phyloP scores from a whole-genome alignment of 768 basidiomycete species.

The Tylopilus plumbeoviolaceoides region DNA sequence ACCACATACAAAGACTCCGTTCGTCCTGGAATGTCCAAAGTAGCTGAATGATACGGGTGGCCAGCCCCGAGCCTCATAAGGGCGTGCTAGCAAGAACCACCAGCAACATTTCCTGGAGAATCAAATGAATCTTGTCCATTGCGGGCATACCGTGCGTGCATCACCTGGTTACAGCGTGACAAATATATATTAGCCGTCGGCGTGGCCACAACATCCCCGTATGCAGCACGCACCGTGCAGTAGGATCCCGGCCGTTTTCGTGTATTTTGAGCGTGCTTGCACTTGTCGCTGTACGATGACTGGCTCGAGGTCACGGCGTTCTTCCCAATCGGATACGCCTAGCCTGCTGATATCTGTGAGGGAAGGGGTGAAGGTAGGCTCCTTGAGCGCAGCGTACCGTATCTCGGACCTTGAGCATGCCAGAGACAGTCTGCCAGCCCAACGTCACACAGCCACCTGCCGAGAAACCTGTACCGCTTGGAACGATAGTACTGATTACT shows the following conservation, averaged over 20 bases:
- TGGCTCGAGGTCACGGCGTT: constrained; percentile 12
- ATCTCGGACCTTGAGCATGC: constrained; percentile 6
- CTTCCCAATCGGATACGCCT: constrained; percentile 35
- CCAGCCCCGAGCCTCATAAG: constrained; percentile 61
- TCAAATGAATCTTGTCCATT: constrained; percentile 75
- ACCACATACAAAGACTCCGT: constrained; percentile 71
- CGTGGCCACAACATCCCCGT: neutral
- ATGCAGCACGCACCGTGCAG: constrained; percentile 55
- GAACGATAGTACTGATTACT: too few species aligned
- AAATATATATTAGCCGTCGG: neutral
- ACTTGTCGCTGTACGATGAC: constrained; percentile 1
- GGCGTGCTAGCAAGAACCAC: constrained; percentile 74
- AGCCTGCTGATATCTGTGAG: constrained; percentile 67
- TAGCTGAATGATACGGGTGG: constrained; percentile 78
- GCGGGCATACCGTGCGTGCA: constrained; percentile 46
- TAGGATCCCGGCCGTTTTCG: constrained; percentile 58
- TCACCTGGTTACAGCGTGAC: constrained; percentile 41
- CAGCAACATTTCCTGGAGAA: constrained; percentile 70
- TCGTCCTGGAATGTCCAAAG: constrained; percentile 86
- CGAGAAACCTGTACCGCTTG: neutral
- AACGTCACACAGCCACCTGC: constrained; percentile 21
- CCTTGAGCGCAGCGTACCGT: neutral
- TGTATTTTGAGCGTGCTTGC: constrained; percentile 37
- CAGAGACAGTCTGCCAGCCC: constrained; percentile 10
- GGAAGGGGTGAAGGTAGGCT: constrained; percentile 30